Evolutionary conservation across 179 eudicot genomes (phyloP).

Genomic region (Sideroxylon spinosum): DNA sequence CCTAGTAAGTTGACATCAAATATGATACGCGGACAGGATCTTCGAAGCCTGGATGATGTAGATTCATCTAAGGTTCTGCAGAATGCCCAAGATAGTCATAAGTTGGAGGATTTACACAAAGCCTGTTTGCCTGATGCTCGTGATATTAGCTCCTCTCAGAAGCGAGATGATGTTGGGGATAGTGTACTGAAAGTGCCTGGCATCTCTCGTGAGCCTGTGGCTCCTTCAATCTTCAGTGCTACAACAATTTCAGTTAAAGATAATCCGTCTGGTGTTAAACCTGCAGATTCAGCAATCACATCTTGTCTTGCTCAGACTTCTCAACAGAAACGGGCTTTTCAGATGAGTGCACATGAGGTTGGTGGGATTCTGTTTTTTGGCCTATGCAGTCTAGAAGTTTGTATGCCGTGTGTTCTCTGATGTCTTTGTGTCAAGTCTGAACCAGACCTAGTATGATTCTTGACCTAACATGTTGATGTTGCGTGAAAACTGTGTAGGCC

Average conservation of each 20-base stretch:
- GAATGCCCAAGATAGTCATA: slow-evolving; percentile 27
- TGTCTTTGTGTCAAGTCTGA: not conserved
- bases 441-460: not conserved
- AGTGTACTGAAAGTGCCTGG: slow-evolving; percentile 20
- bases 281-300: slow-evolving; percentile 19
- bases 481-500: not conserved
- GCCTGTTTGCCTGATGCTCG: slow-evolving; percentile 22
- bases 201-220: slow-evolving; percentile 19
- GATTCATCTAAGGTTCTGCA: slow-evolving; percentile 47
- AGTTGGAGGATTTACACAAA: slow-evolving; percentile 25
- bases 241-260: slow-evolving; percentile 23
- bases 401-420: not conserved
- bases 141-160: slow-evolving; percentile 25
- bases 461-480: not conserved
- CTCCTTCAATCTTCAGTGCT: slow-evolving; percentile 24
- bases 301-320: slow-evolving; percentile 31
- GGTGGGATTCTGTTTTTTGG: not conserved
- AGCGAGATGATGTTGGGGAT: slow-evolving; percentile 28
- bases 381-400: not conserved
- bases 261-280: slow-evolving; percentile 14
- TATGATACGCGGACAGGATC: slow-evolving; percentile 51
- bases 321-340: slow-evolving; percentile 59
- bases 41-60: slow-evolving; percentile 43
- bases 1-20: slow-evolving; percentile 38
- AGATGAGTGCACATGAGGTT: slow-evolving; percentile 95